These are phyloP conservation scores for Plenodomus biglobosus DNA, from an alignment of 2,329 filamentous ascomycete genomes.

Conservation along the genomic window DNA sequence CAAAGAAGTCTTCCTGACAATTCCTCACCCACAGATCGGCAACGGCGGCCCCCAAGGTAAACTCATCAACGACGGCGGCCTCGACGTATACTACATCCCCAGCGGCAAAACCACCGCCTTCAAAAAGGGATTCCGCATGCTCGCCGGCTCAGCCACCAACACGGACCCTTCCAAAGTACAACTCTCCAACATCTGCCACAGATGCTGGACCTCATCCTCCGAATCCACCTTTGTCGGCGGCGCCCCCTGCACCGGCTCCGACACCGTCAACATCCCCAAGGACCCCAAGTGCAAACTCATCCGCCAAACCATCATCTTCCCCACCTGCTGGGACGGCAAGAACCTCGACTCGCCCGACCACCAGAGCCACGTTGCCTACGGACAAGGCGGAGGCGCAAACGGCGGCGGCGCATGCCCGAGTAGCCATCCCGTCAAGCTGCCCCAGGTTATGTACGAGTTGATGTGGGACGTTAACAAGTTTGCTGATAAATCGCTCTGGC, in stretches of 20 bases:
- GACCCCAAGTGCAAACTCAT: constrained; percentile 55
- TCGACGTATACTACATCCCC: constrained; percentile 41
- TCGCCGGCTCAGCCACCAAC: constrained; percentile 35
- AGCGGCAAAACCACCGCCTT: constrained; percentile 40
- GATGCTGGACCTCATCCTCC: constrained; percentile 47
- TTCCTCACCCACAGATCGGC: constrained; percentile 15
- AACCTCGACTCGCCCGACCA: constrained; percentile 39
- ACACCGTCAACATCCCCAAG: constrained; percentile 55
- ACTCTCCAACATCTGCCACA: constrained; percentile 36
- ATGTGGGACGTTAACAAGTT: constrained; percentile 41
- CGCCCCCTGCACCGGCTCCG: constrained; percentile 53
- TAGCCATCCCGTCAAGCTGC: constrained; percentile 37
- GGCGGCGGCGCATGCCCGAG: constrained; percentile 54
- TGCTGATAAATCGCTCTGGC: constrained; percentile 34
- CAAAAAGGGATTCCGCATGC: constrained; percentile 42
- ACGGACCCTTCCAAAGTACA: constrained; percentile 35
- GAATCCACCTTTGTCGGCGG: constrained; percentile 54
- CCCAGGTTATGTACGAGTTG: constrained; percentile 42
- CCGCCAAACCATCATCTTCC: constrained; percentile 57
- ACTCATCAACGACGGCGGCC: constrained; percentile 40
- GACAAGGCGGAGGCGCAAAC: constrained; percentile 48
- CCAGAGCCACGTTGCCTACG: constrained; percentile 51
- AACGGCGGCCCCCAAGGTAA: constrained; percentile 40
- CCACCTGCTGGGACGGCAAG: constrained; percentile 36
- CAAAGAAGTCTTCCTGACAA: background rate